phyloP scores from a whole-genome alignment of 1,139 yeast species.

The Debaryomyces nepalensis region DNA sequence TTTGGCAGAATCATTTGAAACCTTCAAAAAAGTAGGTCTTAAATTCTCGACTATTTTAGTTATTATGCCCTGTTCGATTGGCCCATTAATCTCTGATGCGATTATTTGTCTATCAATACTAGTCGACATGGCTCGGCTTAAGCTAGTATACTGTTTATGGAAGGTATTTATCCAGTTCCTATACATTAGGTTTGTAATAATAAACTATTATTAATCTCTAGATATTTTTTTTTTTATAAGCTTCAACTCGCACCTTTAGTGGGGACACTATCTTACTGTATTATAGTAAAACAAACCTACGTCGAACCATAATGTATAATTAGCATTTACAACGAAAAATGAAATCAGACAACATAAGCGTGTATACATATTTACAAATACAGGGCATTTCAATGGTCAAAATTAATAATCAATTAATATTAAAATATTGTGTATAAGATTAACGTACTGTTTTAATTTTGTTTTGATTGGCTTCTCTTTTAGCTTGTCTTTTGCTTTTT shows the following conservation, averaged over 20 bases:
- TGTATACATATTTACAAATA: too few species aligned
- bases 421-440: not conserved
- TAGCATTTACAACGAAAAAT: too few species aligned
- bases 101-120: conserved; percentile 18
- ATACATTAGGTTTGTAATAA: conserved; percentile 6
- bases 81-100: conserved; percentile 40
- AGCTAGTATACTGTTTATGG: not conserved
- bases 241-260: not conserved
- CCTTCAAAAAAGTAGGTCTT: conserved; percentile 55
- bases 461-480: conserved; percentile 50
- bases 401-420: too few species aligned
- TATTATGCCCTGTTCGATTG: conserved; percentile 56
- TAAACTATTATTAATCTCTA: not conserved
- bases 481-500: conserved; percentile 54
- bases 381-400: too few species aligned
- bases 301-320: too few species aligned
- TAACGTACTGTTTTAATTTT: conserved; percentile 37
- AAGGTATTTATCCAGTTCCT: not conserved
- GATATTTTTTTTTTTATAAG: not conserved
- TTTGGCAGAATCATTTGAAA: conserved; percentile 82
- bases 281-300: too few species aligned
- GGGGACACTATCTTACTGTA: too few species aligned
- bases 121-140: conserved; percentile 9
- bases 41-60: conserved; percentile 51
- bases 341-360: too few species aligned